A percentile compares a stretch with the other conserved stretches of the same genome.
These are phyloP conservation scores for Colletotrichum sp. DNA, from an alignment of 2,329 filamentous ascomycete species.

Conservation along the genomic window DNA sequence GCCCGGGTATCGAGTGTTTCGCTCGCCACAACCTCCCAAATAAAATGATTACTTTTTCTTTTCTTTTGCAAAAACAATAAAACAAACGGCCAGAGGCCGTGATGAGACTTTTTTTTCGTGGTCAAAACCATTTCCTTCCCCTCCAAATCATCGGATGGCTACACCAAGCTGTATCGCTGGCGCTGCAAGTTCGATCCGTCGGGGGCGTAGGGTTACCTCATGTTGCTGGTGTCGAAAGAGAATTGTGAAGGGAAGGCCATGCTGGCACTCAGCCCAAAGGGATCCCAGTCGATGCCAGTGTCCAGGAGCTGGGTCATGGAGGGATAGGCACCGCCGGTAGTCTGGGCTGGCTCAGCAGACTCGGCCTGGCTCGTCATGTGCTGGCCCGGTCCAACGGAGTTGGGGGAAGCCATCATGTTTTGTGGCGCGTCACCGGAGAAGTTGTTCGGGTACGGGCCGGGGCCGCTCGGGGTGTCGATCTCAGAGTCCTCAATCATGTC, in stretches of 20 bases:
- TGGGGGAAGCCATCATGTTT: conserved; percentile 43
- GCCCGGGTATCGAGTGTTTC: conserved; percentile 23
- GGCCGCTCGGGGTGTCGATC: conserved; percentile 69
- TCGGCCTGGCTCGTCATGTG: conserved; percentile 41
- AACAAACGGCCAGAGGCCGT: not conserved
- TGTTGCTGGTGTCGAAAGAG: conserved; percentile 70
- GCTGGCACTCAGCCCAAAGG: conserved; percentile 89
- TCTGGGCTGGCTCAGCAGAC: conserved; percentile 27
- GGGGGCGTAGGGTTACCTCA: conserved; percentile 35
- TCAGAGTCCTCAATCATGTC: conserved; percentile 88
- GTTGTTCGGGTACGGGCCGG: conserved; percentile 67
- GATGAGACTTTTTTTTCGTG: not conserved
- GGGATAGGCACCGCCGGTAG: conserved; percentile 55
- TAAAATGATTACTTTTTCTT: conserved; percentile 3
- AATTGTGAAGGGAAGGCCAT: conserved; percentile 94
- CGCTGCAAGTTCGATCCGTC: not conserved
- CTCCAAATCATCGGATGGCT: not conserved
- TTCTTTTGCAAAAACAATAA: not conserved
- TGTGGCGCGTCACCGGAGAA: conserved; percentile 54
- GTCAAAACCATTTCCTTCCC: not conserved
- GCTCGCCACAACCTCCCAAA: conserved; percentile 11
- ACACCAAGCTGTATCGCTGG: not conserved
- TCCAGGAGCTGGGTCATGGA: conserved; percentile 71
- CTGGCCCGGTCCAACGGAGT: conserved; percentile 37
- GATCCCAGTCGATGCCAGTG: conserved; percentile 88